These are phyloP conservation scores for Russula abietina DNA, from an alignment of 768 basidiomycete genomes.

Conservation along the genomic window DNA sequence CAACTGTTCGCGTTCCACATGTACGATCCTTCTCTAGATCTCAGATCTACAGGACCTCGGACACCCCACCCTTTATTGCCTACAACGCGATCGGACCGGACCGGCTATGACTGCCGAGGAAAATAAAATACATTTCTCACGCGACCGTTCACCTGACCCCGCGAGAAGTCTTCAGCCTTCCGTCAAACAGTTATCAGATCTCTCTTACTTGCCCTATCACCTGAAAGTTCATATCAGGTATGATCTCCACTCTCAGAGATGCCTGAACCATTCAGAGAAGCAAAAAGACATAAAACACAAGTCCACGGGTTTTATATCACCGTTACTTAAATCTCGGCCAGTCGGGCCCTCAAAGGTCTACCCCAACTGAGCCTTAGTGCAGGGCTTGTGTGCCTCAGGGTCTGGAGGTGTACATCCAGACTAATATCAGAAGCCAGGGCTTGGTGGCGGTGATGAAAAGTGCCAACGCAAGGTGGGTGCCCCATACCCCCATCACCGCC, in stretches of 20 bases:
- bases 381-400: too few species aligned
- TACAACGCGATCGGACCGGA: not conserved
- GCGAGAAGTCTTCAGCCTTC: not conserved
- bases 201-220: not conserved
- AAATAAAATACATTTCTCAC: not conserved
- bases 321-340: not conserved
- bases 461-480: too few species aligned
- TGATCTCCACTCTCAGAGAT: not conserved
- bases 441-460: too few species aligned
- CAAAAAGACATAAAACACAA: not conserved
- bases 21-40: not conserved
- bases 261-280: not conserved
- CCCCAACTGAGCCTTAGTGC: too few species aligned
- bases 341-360: too few species aligned
- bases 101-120: not conserved
- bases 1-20: not conserved
- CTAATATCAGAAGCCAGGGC: too few species aligned
- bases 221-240: not conserved
- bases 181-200: not conserved
- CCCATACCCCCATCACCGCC: too few species aligned
- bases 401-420: too few species aligned
- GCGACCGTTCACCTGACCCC: not conserved
- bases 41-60: not conserved
- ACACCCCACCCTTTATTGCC: not conserved
- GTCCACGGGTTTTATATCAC: not conserved